Conservation (phyloP, 1,284 basidiomycete species). For the Leccinum pachyderme region DNA sequence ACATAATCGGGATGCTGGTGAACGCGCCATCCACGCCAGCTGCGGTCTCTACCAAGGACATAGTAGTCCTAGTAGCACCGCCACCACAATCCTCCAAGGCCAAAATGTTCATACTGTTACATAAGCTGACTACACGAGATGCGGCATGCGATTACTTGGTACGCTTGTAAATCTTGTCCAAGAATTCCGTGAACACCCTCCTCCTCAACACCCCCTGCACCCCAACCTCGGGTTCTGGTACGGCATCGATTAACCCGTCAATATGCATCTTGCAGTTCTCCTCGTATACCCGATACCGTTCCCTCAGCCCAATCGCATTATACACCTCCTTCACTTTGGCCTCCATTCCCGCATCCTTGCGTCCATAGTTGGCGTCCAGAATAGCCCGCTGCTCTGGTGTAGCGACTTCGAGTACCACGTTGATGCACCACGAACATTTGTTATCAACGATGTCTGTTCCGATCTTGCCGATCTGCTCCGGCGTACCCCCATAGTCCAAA, state of each 20-base stretch:
- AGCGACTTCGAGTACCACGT: slow-evolving; percentile 74
- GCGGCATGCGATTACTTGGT: slow-evolving; percentile 5
- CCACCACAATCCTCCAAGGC: background rate
- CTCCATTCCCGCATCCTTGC: slow-evolving; percentile 65
- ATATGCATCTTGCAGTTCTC: slow-evolving; percentile 59
- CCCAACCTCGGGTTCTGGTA: slow-evolving; percentile 46
- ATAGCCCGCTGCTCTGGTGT: slow-evolving; percentile 54
- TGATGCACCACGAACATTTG: slow-evolving; percentile 98
- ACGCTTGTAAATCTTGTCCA: slow-evolving; percentile 17
- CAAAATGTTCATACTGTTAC: background rate
- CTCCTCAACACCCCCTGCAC: slow-evolving; percentile 51
- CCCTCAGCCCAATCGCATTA: slow-evolving; percentile 59
- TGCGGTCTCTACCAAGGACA: background rate
- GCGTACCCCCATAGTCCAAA: slow-evolving; percentile 89
- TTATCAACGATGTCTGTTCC: slow-evolving; percentile 99
- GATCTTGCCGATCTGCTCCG: slow-evolving; percentile 94
- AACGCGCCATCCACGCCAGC: background rate
- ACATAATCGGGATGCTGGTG: background rate
- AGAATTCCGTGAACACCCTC: slow-evolving; percentile 31
- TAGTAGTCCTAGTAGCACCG: background rate
- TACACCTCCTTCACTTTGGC: slow-evolving; percentile 68
- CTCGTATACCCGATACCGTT: slow-evolving; percentile 67
- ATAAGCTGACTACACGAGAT: background rate
- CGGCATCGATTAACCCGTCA: slow-evolving; percentile 53
- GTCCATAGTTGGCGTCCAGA: slow-evolving; percentile 84